Evolutionary conservation across 2,329 filamentous ascomycete species (phyloP).

Genomic region (Leptographium lundbergii): DNA sequence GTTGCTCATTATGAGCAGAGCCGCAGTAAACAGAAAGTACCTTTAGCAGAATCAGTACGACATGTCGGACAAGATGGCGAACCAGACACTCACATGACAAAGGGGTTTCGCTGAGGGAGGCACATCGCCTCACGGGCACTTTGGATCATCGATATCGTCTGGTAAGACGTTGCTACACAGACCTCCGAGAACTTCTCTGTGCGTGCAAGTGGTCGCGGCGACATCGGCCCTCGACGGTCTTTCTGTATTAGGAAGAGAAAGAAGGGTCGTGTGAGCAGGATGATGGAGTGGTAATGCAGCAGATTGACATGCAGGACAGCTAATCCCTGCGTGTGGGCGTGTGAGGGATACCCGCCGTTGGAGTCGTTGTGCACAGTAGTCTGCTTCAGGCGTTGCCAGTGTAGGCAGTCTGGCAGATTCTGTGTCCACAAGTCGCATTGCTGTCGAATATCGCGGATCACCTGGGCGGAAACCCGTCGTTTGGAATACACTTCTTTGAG

Average conservation of each 20-base stretch:
- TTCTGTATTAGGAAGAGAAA: constrained; percentile 43
- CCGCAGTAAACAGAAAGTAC: constrained; percentile 43
- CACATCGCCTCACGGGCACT: constrained; percentile 29
- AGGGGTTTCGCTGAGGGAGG: constrained; percentile 39
- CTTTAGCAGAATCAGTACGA: constrained; percentile 20
- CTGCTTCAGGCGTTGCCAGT: constrained; percentile 27
- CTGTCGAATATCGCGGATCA: constrained; percentile 44
- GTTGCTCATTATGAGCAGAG: constrained; percentile 42
- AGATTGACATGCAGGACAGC: constrained; percentile 51
- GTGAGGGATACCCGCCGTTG: not conserved
- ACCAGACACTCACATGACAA: constrained; percentile 35
- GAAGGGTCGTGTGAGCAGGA: constrained; percentile 52
- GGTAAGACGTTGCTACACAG: constrained; percentile 37
- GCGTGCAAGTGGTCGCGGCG: constrained; percentile 19
- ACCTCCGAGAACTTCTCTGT: constrained; percentile 30
- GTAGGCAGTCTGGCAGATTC: constrained; percentile 32
- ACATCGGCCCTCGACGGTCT: constrained; percentile 7
- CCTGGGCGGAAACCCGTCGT: constrained; percentile 42
- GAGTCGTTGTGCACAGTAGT: not conserved
- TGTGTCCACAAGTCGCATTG: constrained; percentile 39
- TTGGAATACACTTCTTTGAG: constrained; percentile 48
- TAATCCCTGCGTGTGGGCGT: constrained; percentile 31
- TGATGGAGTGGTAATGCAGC: constrained; percentile 48
- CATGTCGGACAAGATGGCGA: not conserved
- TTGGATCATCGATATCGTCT: constrained; percentile 35